phyloP scores from a whole-genome alignment of 2,329 filamentous ascomycete species.

The Knufia petricola region DNA sequence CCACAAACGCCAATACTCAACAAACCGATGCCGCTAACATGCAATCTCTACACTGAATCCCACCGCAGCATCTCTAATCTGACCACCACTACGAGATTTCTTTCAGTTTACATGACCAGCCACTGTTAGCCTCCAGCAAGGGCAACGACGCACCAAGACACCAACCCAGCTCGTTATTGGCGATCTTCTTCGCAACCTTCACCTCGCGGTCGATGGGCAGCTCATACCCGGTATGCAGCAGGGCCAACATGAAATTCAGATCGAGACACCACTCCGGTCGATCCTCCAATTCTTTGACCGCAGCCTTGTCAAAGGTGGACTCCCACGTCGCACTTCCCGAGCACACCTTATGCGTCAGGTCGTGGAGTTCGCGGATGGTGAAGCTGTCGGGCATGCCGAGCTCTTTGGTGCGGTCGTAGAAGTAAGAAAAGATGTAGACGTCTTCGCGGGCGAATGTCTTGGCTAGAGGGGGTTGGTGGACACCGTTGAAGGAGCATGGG shows the following conservation, averaged over 20 bases:
- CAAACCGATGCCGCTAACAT: too few relatives aligned
- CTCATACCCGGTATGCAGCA: slow-evolving; percentile 92
- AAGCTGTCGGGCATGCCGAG: slow-evolving; percentile 98
- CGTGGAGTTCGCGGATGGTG: slow-evolving; percentile 79
- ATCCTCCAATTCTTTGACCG: slow-evolving; percentile 67
- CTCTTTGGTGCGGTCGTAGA: slow-evolving; percentile 87
- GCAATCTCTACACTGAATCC: not conserved
- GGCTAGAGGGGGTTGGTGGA: slow-evolving; percentile 82
- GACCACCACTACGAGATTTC: slow-evolving; percentile 50
- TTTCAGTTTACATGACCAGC: slow-evolving; percentile 81
- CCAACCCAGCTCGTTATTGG: slow-evolving; percentile 93
- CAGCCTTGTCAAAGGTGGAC: slow-evolving; percentile 61
- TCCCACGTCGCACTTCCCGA: slow-evolving; percentile 63
- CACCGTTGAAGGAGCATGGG: slow-evolving; percentile 97
- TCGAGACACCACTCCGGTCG: slow-evolving; percentile 90
- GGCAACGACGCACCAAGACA: slow-evolving; percentile 92
- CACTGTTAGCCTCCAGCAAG: slow-evolving; percentile 67
- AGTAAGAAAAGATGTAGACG: slow-evolving; percentile 95
- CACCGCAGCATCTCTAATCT: not conserved
- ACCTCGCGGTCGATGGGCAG: slow-evolving; percentile 96
- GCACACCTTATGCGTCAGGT: slow-evolving; percentile 77
- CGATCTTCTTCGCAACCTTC: slow-evolving; percentile 98
- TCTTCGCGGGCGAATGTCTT: slow-evolving; percentile 91
- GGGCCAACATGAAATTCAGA: slow-evolving; percentile 88
- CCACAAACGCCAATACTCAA: too few relatives aligned